Conservation (phyloP, 1,284 basidiomycete species). For the Crepidotus sp. region DNA sequence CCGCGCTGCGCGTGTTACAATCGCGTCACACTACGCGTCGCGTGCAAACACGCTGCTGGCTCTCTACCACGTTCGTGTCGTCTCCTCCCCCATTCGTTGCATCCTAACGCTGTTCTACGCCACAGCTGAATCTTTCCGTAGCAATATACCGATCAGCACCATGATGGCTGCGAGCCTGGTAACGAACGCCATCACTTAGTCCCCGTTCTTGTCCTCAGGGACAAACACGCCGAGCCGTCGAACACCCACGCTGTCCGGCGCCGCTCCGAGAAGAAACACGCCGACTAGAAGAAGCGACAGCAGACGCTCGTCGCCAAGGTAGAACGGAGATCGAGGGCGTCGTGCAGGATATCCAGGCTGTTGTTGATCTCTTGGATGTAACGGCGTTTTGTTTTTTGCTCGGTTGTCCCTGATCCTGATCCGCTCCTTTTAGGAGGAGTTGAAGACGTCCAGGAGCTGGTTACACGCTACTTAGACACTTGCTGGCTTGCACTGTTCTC, state of each 20-base stretch:
- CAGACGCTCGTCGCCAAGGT: slow-evolving; percentile 25
- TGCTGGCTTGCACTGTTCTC: neutral
- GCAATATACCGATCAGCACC: too few species aligned
- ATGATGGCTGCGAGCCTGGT: too few species aligned
- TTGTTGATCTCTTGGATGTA: slow-evolving; percentile 36
- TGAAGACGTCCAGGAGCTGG: slow-evolving; percentile 8
- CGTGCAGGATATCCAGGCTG: slow-evolving; percentile 35
- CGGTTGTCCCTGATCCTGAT: neutral
- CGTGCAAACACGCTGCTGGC: too few species aligned
- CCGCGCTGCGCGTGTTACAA: too few species aligned
- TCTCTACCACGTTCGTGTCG: too few species aligned
- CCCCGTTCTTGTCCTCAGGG: slow-evolving; percentile 30
- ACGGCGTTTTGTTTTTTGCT: slow-evolving; percentile 15
- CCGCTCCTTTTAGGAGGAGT: slow-evolving; percentile 2
- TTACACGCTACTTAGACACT: neutral
- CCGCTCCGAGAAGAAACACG: slow-evolving; percentile 1
- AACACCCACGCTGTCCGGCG: slow-evolving; percentile 14
- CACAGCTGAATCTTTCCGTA: too few species aligned
- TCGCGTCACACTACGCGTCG: too few species aligned
- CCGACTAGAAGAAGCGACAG: slow-evolving; percentile 12
- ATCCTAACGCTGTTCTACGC: too few species aligned
- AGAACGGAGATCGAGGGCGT: slow-evolving; percentile 30
- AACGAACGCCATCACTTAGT: too few species aligned
- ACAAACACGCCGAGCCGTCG: slow-evolving; percentile 29
- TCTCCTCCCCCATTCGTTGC: too few species aligned